Base-by-base conservation (phyloP, 129 eudicot species). In the Pseudognaphalium luteoalbum region DNA sequence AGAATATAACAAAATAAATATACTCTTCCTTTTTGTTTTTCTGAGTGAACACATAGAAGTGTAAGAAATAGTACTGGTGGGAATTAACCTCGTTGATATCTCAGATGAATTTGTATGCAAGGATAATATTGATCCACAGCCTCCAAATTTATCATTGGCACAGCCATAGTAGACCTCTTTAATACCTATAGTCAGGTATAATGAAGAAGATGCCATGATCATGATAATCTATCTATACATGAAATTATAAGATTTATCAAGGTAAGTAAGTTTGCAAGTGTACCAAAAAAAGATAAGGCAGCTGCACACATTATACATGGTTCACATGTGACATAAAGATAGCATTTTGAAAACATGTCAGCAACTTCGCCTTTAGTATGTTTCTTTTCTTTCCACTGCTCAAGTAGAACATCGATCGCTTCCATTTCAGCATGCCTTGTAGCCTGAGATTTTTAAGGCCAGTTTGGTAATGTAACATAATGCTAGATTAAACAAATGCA, bases 251-350 rank as follows among this genome's bases (percentile, higher is more conserved):
- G 12, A 21, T 59, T 4, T 41, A 56, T 22, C 37, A 19, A 70
- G n/a, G 20, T 22, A n/a, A 51, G 16, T 12, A 20, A 20, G 76
- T n/a, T 60, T 17, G 44, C 63, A 11, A 61, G 56, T 75, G 78
- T 82, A 88, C 97, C 96, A 51, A 95, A 82, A 81, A 87, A 81
- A 22, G 97, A 91, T 57, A 95, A 89, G 51, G 97, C 92, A 32
- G 92, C 78, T 2, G 97, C 97, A 41, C 99, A 95, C 99, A 95
- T 95, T 79, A 95, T 89, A 76, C 99, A 95, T 62, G 99, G 99
- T 73, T 95, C 99, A 83, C 99, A 95, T 15, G 97, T 95, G 59
- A 95, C 97, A 83, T 95, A 95, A 44, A 95, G 94, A 78, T 70
- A 75, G 82, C 96, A 86, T n/a, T 82, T 84, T 66, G 96, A 87